phyloP scores from a whole-genome alignment of 2,329 filamentous ascomycete species.

The Colletotrichum truncatum region DNA sequence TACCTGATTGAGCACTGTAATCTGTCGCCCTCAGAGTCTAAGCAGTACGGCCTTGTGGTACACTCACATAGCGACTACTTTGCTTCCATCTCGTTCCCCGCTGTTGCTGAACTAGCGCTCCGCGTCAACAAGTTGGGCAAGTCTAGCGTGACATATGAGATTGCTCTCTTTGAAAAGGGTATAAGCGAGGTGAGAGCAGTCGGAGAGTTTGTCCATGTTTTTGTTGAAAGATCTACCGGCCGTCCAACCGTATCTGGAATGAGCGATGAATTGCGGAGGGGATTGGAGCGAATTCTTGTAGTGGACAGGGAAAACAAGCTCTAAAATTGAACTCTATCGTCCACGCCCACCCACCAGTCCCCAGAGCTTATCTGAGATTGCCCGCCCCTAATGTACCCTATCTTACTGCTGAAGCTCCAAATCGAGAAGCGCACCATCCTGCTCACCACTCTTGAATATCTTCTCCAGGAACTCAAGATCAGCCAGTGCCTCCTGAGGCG shows the following conservation, averaged over 20 bases:
- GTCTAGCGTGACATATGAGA: constrained; percentile 89
- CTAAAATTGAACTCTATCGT: constrained; percentile 25
- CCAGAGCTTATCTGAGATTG: not conserved
- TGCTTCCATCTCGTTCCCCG: constrained; percentile 81
- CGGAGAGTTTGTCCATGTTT: constrained; percentile 87
- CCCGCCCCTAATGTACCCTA: not conserved
- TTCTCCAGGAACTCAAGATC: constrained; percentile 69
- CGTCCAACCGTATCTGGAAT: constrained; percentile 75
- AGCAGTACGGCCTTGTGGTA: constrained; percentile 84
- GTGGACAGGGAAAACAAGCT: constrained; percentile 23
- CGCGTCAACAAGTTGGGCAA: constrained; percentile 85
- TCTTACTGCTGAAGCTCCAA: constrained; percentile 47
- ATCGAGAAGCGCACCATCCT: constrained; percentile 48
- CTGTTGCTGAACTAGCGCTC: constrained; percentile 81
- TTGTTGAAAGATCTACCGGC: constrained; percentile 79
- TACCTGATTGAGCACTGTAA: constrained; percentile 85
- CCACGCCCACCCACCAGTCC: constrained; percentile 1
- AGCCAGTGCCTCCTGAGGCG: constrained; percentile 65
- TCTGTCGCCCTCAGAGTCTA: constrained; percentile 74
- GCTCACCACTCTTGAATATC: constrained; percentile 58
- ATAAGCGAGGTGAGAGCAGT: constrained; percentile 81
- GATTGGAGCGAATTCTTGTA: constrained; percentile 61
- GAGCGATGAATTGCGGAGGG: constrained; percentile 64
- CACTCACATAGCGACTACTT: constrained; percentile 90
- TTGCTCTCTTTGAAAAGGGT: constrained; percentile 84